Conservation (phyloP, 768 basidiomycete genomes). For the Gloeostereum incarnatum region DNA sequence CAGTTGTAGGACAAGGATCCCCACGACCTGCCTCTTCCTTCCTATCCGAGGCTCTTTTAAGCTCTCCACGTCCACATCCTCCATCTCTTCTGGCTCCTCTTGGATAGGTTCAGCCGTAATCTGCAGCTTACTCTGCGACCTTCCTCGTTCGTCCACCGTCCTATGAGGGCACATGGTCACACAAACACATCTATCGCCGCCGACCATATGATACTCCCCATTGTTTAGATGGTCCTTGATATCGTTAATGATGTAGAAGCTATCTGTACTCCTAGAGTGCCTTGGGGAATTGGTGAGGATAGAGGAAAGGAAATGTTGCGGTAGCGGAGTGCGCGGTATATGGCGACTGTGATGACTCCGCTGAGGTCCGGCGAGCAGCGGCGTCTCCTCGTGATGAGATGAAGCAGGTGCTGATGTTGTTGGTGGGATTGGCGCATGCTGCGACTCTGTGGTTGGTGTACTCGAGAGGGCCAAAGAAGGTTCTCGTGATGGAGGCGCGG, state of each 20-base stretch:
- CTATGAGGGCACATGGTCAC: slow-evolving; percentile 9
- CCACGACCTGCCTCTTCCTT: slow-evolving; percentile 58
- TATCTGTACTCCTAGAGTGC: slow-evolving; percentile 9
- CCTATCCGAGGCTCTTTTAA: slow-evolving; percentile 27
- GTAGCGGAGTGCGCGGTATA: slow-evolving; percentile 12
- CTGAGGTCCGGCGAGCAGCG: slow-evolving; percentile 4
- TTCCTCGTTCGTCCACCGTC: not conserved
- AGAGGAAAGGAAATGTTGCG: slow-evolving; percentile 8
- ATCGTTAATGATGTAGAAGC: slow-evolving; percentile 11
- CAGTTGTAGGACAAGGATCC: slow-evolving; percentile 71
- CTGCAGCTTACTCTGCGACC: not conserved
- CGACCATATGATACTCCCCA: slow-evolving; percentile 10
- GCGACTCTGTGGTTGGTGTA: slow-evolving; percentile 5
- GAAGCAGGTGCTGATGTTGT: too few relatives aligned
- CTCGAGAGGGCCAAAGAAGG: slow-evolving; percentile 11
- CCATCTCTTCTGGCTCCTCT: slow-evolving; percentile 1
- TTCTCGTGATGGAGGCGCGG: slow-evolving; percentile 32
- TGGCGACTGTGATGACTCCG: slow-evolving; percentile 8
- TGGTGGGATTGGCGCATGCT: not conserved
- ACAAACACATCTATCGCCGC: slow-evolving; percentile 7
- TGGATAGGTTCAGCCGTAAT: not conserved
- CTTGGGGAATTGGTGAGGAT: slow-evolving; percentile 9
- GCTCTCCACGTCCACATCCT: slow-evolving; percentile 5
- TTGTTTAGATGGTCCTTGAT: slow-evolving; percentile 9
- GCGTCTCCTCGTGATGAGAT: slow-evolving; percentile 1